Evolutionary conservation across 345 rosid genomes (phyloP), one percentile per base, ranked within the genome.

Genomic region (Pistacia atlantica): DNA sequence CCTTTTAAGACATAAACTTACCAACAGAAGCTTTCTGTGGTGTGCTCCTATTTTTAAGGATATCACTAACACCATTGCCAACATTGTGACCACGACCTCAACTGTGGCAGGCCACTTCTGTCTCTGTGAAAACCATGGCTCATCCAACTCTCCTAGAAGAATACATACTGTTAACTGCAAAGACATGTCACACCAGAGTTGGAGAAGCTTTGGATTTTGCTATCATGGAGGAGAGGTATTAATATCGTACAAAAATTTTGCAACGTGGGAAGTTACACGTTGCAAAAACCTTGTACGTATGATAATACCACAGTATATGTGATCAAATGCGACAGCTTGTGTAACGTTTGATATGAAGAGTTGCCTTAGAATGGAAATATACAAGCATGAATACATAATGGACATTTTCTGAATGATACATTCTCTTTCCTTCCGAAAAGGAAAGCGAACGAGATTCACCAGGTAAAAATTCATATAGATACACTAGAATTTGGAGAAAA

Each of bases 361-460:
- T 16, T 61, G 42, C 65, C 65, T 28, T 61, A 61, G 7, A 35
- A 63, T 13, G 57, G 35, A 67, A 46, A 67, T 48, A 33, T 4
- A 13, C 17, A 67, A 48, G 37, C 35, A 46, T 13, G 57, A 48
- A 48, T 48, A 2, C 4, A 57, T 25, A 48, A 18, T 20, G 54
- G 55, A 48, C 22, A 25, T 49, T 67, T 49, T 25, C 28, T 13
- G 37, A 46, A 11, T 11, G 51, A 37, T 4, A 48, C 72, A 68
- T 31, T 25, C 28, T 68, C 18, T 68, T 67, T 25, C 3, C 22
- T 68, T 12, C 16, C 58, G 22, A 63, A 65, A 22, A 17, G 65
- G n/a, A 51, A 61, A 70, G 22, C 17, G 67, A 55, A 71, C n/a
- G 60, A 72, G 70, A 67, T 73, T 60, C 67, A 74, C 7, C 4